phyloP scores from a whole-genome alignment of 169 alveolate genomes.

The Plasmodium sp. region DNA sequence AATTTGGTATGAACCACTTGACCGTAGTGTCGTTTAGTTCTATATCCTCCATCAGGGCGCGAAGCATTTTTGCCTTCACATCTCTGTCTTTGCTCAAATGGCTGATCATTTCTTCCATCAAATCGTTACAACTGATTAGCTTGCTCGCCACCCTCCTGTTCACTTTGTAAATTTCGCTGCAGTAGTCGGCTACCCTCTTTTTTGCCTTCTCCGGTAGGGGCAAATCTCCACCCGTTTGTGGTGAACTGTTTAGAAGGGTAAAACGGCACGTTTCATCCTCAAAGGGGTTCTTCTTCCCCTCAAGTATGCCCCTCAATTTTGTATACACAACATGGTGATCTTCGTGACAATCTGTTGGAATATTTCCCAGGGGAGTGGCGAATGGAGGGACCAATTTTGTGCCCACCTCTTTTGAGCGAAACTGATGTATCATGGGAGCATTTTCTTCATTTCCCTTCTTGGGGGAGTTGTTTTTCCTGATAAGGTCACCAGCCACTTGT shows the following conservation, averaged over 20 bases:
- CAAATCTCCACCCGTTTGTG: background rate
- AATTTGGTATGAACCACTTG: constrained; percentile 1
- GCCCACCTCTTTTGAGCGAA: background rate
- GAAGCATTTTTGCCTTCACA: constrained; percentile 2
- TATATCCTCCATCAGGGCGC: background rate
- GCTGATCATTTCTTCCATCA: background rate
- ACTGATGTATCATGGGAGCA: background rate
- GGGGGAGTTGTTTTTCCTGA: constrained; percentile 14
- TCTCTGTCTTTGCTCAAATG: constrained; percentile 7
- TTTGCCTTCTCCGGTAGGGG: background rate
- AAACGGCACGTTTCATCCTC: background rate
- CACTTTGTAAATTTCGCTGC: constrained; percentile 36
- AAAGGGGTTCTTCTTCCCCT: background rate
- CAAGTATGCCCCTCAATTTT: background rate
- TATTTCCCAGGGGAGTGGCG: background rate
- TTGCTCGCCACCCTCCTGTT: background rate
- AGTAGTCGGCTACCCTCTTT: constrained; percentile 5
- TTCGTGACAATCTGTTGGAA: background rate
- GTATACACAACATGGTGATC: background rate
- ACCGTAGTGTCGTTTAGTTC: background rate
- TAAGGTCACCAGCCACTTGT: constrained; percentile 3
- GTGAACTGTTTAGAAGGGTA: background rate
- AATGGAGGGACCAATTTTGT: background rate
- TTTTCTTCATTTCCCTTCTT: constrained; percentile 9
- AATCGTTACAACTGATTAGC: background rate